Conservation (phyloP, 495 filamentous ascomycete species). For the Talaromyces trachyspermus region DNA sequence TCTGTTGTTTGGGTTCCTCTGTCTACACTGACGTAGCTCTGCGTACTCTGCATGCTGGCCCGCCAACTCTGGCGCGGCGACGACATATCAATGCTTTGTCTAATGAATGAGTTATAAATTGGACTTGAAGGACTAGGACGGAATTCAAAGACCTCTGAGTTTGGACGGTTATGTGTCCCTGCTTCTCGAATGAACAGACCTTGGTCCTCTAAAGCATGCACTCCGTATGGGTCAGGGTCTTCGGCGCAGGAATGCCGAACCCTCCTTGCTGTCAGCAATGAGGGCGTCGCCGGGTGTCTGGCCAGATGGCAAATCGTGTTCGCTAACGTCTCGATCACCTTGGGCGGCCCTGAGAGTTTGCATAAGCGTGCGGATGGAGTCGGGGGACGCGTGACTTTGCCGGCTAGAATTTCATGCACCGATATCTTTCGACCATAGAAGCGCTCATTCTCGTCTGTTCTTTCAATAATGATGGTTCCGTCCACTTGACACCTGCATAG, state of each 20-base stretch:
- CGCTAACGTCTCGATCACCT: slow-evolving; percentile 67
- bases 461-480: slow-evolving; percentile 77
- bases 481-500: slow-evolving; percentile 77
- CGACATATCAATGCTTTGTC: slow-evolving; percentile 63
- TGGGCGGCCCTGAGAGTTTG: slow-evolving; percentile 81
- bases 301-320: slow-evolving; percentile 43
- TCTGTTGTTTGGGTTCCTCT: slow-evolving; percentile 52
- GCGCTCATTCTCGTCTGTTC: slow-evolving; percentile 80
- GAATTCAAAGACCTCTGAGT: slow-evolving; percentile 72
- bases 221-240: slow-evolving; percentile 83
- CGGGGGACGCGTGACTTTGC: slow-evolving; percentile 66
- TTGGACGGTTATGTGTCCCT: slow-evolving; percentile 59
- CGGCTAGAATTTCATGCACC: slow-evolving; percentile 74
- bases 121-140: slow-evolving; percentile 70
- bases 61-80: slow-evolving; percentile 54
- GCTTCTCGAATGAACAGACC: slow-evolving; percentile 84
- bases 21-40: slow-evolving; percentile 46
- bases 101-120: slow-evolving; percentile 58
- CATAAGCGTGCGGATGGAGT: slow-evolving; percentile 56
- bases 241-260: slow-evolving; percentile 71
- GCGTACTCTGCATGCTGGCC: slow-evolving; percentile 51
- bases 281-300: slow-evolving; percentile 70
- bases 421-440: slow-evolving; percentile 71
- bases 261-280: slow-evolving; percentile 36
- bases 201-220: slow-evolving; percentile 74